Percentiles rank a stretch among this genome's conserved stretches.
These are phyloP conservation scores for Diaporthe sp. DNA, from an alignment of 2,329 filamentous ascomycete genomes.

Conservation along the genomic window DNA sequence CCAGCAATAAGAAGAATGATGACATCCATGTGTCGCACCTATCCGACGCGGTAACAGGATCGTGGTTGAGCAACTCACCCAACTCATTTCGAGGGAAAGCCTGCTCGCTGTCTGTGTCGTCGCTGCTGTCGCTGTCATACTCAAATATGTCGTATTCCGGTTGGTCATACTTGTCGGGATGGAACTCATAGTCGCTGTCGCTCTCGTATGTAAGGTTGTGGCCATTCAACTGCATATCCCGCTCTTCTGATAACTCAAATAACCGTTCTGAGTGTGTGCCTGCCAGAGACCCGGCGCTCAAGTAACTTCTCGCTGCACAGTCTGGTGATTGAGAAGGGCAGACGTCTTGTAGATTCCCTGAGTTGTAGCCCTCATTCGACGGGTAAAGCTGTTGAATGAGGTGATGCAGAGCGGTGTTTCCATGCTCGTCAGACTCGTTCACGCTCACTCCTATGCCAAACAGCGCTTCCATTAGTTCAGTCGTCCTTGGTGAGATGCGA, in stretches of 20 bases:
- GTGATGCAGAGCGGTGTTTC: not conserved
- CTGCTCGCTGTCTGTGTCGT: too few relatives aligned
- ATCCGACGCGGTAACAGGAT: not conserved
- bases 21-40: not conserved
- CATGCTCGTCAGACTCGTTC: not conserved
- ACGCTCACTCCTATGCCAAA: not conserved
- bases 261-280: not conserved
- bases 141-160: not conserved
- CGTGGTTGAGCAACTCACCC: not conserved
- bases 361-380: too few relatives aligned
- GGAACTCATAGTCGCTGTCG: not conserved
- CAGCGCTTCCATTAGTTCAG: not conserved
- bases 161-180: not conserved
- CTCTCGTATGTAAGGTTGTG: not conserved
- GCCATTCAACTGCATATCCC: not conserved
- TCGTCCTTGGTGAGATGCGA: not conserved
- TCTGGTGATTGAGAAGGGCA: not conserved
- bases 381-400: not conserved
- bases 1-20: not conserved
- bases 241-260: too few relatives aligned
- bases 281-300: too few relatives aligned
- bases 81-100: too few relatives aligned
- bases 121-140: not conserved
- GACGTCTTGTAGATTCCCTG: not conserved
- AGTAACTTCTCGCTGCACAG: too few relatives aligned